Base-by-base conservation (phyloP, 352 stramenopile genomes). In the Phytophthora quininea region DNA sequence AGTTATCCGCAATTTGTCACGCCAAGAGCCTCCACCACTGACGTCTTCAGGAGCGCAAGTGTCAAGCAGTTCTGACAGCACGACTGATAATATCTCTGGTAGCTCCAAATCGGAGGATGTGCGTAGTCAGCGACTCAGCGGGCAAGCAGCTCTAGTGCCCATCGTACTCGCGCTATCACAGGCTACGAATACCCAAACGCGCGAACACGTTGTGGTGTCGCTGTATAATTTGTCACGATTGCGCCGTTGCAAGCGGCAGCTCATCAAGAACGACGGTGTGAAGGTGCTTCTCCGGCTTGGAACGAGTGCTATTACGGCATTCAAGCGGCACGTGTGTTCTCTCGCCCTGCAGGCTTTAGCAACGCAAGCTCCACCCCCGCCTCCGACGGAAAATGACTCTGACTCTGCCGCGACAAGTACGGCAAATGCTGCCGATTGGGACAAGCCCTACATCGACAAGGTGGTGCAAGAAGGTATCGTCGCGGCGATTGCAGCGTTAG, bases 181-280 rank as follows among this genome's bases (percentile, higher is more conserved):
- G 49, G 81, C 82, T 12, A 80, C 64, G 0, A 54, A 24, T 15
- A 14, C 61, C 9, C 82, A 90, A 45, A 92, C 87, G 15, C 80
- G 81, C 15, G 80, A 93, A 62, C 74, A 95, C 35, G 82, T 91
- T 9, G 69, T 88, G 51, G 74, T 93, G 24, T 67, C 84, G 24
- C 58, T 95, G 24, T 74, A 90, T 64, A 95, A 90, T 67, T 67
- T 93, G 14, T 76, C 82, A 32, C 64, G 74, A 29, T 69, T 87
- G 57, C 71, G 67, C 30, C 83, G 80, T 30, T 89, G 78, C 60
- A 83, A 88, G 27, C 66, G 78, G 57, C 80, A 92, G 30, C 57
- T 95, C 30, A 80, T 93, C 68, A 88, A 89, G 67, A 67, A 91
- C 60, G 84, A 95, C 54, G 87, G 76, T n/a, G 82, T 93, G n/a